Evolutionary conservation across 495 filamentous ascomycete species (phyloP), one percentile per base, ranked within the genome.

Genomic region (Parathielavia appendiculata): DNA sequence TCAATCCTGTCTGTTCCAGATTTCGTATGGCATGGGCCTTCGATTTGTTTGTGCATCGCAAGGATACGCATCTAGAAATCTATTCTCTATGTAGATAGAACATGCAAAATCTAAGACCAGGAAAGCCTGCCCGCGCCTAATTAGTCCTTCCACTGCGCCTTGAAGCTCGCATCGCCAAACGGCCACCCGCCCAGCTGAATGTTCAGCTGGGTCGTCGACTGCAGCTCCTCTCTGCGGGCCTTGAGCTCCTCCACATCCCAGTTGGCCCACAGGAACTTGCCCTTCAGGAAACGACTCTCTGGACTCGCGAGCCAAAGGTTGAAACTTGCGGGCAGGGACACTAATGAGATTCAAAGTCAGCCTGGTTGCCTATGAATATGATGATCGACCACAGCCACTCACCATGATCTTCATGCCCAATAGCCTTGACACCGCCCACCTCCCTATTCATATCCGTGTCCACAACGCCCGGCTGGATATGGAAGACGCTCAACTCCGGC

Each of bases 241-340:
- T 52, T 35, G 56, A 82, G 51, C 67, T 81, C 77, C 5, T 79
- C 69, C 0, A 80, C 72, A 60, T 83, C 81, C 80, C 80, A 83
- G 30, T 69, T 66, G 2, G 69, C 67, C 69, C 73, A 80, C 5
- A 78, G 66, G 49, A 80, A 75, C 49, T 71, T 74, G 12, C 79
- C 78, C 41, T 75, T 73, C 17, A 83, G 59, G 57, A 81, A 81
- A 7, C 56, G 59, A 19, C 77, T 76, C 47, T 83, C 76, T 2
- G 68, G 59, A 7, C 66, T 68, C 1, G 72, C 69, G 1, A 72
- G 64, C 81, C 81, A 83, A 14, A 82, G 67, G 32, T 67, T 61
- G 54, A 77, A 82, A 23, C 69, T 41, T 1, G 62, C 77, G 0
- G 78, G 69, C 5, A 83, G 69, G 5, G 30, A 40, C 19, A 59